Conservation (phyloP, 1,284 basidiomycete genomes). For the Moniliophthora roreri region DNA sequence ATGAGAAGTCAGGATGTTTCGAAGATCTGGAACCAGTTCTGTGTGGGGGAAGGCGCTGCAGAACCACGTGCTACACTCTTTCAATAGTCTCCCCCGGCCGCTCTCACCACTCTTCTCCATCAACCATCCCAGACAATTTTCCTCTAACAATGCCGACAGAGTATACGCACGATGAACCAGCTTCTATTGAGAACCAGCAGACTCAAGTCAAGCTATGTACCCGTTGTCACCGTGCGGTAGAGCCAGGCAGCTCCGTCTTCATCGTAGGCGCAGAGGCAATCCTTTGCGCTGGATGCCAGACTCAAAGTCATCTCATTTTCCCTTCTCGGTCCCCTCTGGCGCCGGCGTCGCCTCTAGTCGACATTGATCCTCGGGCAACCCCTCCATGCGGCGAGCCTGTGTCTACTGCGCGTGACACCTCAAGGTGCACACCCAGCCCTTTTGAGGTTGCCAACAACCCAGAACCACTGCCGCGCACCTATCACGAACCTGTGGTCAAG, state of each 20-base stretch:
- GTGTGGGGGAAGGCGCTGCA: background rate
- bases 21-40: background rate
- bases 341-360: conserved; percentile 26
- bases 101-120: conserved; percentile 15
- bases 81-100: background rate
- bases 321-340: conserved; percentile 17
- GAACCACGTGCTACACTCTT: conserved; percentile 1
- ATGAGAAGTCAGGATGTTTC: too few relatives aligned
- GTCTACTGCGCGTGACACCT: conserved; percentile 3
- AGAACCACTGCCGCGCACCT: background rate
- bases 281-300: conserved; percentile 40
- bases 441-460: background rate
- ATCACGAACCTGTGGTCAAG: too few relatives aligned
- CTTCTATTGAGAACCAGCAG: conserved; percentile 23
- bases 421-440: background rate
- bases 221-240: conserved; percentile 38
- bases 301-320: conserved; percentile 22
- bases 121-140: conserved; percentile 10
- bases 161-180: conserved; percentile 28
- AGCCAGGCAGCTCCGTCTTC: conserved; percentile 26
- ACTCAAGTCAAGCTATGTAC: conserved; percentile 41
- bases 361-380: conserved; percentile 22
- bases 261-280: conserved; percentile 30
- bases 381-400: conserved; percentile 24
- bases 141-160: conserved; percentile 37